Percentiles rank a stretch among this genome's conserved stretches.
Evolutionary conservation across 441 rosid genomes (phyloP).

Genomic region (Populus hybrid): DNA sequence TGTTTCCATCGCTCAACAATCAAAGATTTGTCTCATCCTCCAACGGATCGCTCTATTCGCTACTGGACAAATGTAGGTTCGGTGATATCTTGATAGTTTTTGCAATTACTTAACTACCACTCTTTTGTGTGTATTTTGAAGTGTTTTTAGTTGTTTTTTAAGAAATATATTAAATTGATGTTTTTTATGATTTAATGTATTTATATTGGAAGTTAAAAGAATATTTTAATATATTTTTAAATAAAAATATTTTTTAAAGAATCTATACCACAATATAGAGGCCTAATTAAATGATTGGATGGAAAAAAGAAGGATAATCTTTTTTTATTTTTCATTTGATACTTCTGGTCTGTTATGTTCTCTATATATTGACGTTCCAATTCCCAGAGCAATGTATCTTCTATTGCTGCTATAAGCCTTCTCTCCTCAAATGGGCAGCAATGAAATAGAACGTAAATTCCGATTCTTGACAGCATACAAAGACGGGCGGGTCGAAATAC

Average conservation of each 20-base stretch:
- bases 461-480: constrained; percentile 38
- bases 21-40: not conserved
- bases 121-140: too few species aligned
- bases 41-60: not conserved
- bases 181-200: too few species aligned
- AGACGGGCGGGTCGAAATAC: constrained; percentile 35
- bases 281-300: too few species aligned
- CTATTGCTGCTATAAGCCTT: not conserved
- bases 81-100: not conserved
- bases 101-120: too few species aligned
- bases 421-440: not conserved
- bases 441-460: constrained; percentile 23
- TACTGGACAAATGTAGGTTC: not conserved
- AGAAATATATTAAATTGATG: too few species aligned
- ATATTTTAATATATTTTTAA: too few species aligned
- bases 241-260: too few species aligned
- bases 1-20: not conserved
- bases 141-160: too few species aligned
- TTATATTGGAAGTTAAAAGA: too few species aligned
- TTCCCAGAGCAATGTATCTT: not conserved
- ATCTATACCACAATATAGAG: too few species aligned
- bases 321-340: too few species aligned
- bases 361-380: not conserved
- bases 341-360: not conserved
- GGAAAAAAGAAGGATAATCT: too few species aligned